A percentile compares a stretch with the other conserved stretches of the same genome.
These are phyloP conservation scores for Rostrohypoxylon terebratum DNA, from an alignment of 495 filamentous ascomycete genomes.

Conservation along the genomic window DNA sequence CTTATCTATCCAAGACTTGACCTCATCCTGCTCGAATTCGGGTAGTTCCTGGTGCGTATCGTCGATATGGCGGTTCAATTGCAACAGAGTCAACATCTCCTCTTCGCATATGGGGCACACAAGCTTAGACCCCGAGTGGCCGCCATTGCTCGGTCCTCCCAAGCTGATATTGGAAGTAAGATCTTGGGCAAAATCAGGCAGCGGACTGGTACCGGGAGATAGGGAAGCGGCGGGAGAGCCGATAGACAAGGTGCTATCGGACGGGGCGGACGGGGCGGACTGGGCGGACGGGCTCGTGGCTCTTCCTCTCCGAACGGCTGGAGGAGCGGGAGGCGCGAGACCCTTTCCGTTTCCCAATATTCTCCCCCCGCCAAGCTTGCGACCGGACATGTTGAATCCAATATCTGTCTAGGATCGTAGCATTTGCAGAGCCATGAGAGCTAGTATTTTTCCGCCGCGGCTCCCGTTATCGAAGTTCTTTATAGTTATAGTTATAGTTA, in stretches of 20 bases:
- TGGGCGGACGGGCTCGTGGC: conserved; percentile 60
- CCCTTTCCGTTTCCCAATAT: conserved; percentile 85
- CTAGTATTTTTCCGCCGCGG: neutral
- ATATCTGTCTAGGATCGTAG: conserved; percentile 21
- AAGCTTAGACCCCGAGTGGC: conserved; percentile 64
- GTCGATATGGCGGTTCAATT: conserved; percentile 95
- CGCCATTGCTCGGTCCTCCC: conserved; percentile 57
- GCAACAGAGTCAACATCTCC: conserved; percentile 95
- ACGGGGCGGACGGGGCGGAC: conserved; percentile 64
- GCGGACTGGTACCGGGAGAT: conserved; percentile 48
- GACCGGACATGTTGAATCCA: conserved; percentile 71
- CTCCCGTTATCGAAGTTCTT: no score
- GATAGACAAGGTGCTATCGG: conserved; percentile 65
- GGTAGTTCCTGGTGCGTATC: conserved; percentile 94
- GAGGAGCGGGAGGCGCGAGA: conserved; percentile 71
- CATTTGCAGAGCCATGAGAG: conserved; percentile 41
- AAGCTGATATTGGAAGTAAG: conserved; percentile 61
- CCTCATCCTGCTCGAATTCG: conserved; percentile 92
- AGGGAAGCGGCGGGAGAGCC: conserved; percentile 55
- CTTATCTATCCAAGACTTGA: conserved; percentile 97
- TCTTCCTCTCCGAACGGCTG: conserved; percentile 47
- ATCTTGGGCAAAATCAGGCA: conserved; percentile 58
- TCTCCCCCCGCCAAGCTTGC: conserved; percentile 89
- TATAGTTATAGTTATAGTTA: neutral
- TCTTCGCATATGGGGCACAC: conserved; percentile 96